Conservation (phyloP, 495 filamentous ascomycete species). For the Neurospora sp. region DNA sequence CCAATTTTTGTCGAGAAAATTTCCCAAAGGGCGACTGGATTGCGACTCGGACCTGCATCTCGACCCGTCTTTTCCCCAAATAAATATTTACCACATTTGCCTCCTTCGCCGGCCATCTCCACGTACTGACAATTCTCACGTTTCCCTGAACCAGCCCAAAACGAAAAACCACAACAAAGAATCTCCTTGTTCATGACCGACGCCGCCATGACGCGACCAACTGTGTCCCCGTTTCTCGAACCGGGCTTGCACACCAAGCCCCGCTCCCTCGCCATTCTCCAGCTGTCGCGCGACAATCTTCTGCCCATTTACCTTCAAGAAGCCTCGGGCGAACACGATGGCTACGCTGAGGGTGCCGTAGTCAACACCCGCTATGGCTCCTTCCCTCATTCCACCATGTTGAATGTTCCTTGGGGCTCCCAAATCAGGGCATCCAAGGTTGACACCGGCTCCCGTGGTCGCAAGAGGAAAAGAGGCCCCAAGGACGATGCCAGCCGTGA, state of each 20-base stretch:
- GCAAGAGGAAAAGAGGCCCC: slow-evolving; percentile 46
- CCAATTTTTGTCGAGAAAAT: not conserved
- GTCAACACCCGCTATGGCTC: slow-evolving; percentile 91
- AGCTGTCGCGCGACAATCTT: slow-evolving; percentile 74
- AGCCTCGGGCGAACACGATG: slow-evolving; percentile 48
- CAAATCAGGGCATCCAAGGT: slow-evolving; percentile 85
- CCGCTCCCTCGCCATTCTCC: slow-evolving; percentile 61
- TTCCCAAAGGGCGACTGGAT: not conserved
- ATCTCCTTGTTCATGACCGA: not conserved
- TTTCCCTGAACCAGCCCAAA: not conserved
- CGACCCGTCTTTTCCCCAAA: not conserved
- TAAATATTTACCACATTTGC: not conserved
- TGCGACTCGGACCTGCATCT: not conserved
- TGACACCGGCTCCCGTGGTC: slow-evolving; percentile 73
- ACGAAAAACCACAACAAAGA: not conserved
- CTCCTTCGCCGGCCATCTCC: not conserved
- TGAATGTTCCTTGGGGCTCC: slow-evolving; percentile 76
- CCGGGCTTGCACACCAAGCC: slow-evolving; percentile 46
- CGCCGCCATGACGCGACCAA: slow-evolving; percentile 4
- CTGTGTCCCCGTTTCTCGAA: slow-evolving; percentile 59
- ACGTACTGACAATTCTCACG: not conserved
- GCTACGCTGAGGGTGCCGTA: slow-evolving; percentile 72
- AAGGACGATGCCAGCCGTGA: slow-evolving; percentile 36
- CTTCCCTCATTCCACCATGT: slow-evolving; percentile 82
- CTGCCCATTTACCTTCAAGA: slow-evolving; percentile 61